Evolutionary conservation across 2,329 filamentous ascomycete species (phyloP).

Genomic region (Claviceps paspali): DNA sequence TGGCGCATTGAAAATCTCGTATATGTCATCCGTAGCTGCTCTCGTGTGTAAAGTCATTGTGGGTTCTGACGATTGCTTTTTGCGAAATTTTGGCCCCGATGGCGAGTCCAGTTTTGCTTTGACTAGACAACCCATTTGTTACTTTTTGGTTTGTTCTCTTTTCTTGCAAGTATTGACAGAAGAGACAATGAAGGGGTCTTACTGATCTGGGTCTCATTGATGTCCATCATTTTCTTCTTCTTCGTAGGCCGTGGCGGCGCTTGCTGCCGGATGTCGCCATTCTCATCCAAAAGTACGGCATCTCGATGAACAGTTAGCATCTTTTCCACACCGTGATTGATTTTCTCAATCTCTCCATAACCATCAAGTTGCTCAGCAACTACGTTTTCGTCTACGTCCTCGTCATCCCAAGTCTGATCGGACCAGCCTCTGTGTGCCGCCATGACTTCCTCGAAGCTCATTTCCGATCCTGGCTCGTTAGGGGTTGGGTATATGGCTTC

Average conservation of each 20-base stretch:
- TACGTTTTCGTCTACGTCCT: constrained; percentile 20
- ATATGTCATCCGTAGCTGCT: constrained; percentile 93
- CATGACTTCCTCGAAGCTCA: constrained; percentile 84
- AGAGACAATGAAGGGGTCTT: constrained; percentile 18
- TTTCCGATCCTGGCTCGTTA: constrained; percentile 55
- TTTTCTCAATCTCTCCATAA: constrained; percentile 17
- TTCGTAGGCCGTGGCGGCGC: constrained; percentile 33
- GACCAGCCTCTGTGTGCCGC: constrained; percentile 61
- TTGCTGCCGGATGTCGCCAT: constrained; percentile 34
- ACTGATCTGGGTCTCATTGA: constrained; percentile 90
- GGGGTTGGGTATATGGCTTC: constrained; percentile 71
- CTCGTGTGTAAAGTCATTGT: constrained; percentile 96
- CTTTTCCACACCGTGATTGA: constrained; percentile 15
- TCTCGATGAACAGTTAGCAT: constrained; percentile 31
- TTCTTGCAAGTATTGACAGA: no score
- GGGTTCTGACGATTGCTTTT: constrained; percentile 62
- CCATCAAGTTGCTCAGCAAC: constrained; percentile 13
- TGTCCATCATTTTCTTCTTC: constrained; percentile 69
- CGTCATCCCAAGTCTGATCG: constrained; percentile 39
- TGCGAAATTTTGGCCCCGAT: constrained; percentile 66
- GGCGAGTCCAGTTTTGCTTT: constrained; percentile 89
- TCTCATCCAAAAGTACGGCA: constrained; percentile 38
- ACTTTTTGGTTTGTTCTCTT: no score
- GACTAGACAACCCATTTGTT: constrained; percentile 43
- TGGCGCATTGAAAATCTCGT: constrained; percentile 90